Base-by-base conservation (phyloP, 345 rosid genomes). In the Cardamine chenopodiifolia region DNA sequence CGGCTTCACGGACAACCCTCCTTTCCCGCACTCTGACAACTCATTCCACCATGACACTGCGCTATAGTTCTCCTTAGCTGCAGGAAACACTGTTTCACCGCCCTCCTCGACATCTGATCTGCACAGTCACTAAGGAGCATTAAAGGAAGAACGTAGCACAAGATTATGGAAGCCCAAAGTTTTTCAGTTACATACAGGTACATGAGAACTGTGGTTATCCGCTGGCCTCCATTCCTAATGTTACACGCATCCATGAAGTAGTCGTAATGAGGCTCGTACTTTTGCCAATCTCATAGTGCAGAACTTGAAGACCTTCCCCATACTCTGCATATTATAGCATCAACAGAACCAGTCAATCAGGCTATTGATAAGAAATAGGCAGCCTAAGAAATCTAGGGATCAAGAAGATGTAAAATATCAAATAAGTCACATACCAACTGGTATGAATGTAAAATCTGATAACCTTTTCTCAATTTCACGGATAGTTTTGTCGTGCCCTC, bases 81-180 rank as follows among this genome's bases (percentile, higher is more conserved):
- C 55, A 66, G 99, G 99, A 79, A 95, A 90, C 47, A 95, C 94
- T 8, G 98, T 92, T 81, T 92, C 98, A 1, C 99, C 99, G 25
- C 98, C 99, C 80, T 95, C 97, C 82, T 95, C 98, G 59, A 92
- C 97, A 66, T 95, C 99, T 48, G 98, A 87, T 68, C 98, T 95
- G 93, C 61, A 77, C 45, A 81, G 52, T 44, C 17, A 65, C 65
- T 15, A 79, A 72, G 26, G 49, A 56, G 59, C 68, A 50, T 66
- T 50, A 57, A 69, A 31, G 25, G 40, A n/a, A n/a, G 23, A 20
- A 50, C 4, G 64, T 28, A 42, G 49, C 47, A 42, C 42, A 48
- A 29, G 6, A 19, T 39, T 49, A 19, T 15, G 42, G 45, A 49
- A 48, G 19, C 45, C 54, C 62, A 63, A 48, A 49, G 4, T 23